Evolutionary conservation across 768 basidiomycete genomes (phyloP).

Genomic region (Tephrocybe sp.): DNA sequence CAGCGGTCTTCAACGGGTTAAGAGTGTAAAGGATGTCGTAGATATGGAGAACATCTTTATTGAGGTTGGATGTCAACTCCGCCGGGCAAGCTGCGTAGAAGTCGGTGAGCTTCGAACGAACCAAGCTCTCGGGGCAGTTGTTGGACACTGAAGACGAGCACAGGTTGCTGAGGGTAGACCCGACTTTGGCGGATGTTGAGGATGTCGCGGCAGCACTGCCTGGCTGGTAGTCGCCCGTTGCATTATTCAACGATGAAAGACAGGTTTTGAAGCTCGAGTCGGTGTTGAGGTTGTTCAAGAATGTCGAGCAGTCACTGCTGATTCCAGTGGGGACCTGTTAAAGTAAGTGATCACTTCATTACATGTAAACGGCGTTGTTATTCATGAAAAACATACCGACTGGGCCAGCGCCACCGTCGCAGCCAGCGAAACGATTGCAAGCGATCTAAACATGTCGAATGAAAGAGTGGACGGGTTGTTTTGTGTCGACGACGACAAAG

Average conservation of each 20-base stretch:
- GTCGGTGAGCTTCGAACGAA: conserved; percentile 60
- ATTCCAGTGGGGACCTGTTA: conserved; percentile 63
- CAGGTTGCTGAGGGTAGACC: conserved; percentile 49
- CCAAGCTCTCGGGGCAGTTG: conserved; percentile 54
- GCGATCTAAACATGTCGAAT: conserved; percentile 48
- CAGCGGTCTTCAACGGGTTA: conserved; percentile 58
- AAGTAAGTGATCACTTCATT: conserved; percentile 37
- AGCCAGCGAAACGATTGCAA: conserved; percentile 52
- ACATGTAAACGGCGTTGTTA: conserved; percentile 3
- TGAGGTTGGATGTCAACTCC: conserved; percentile 63
- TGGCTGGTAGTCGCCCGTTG: conserved; percentile 56
- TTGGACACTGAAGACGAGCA: conserved; percentile 48
- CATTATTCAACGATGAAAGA: conserved; percentile 58
- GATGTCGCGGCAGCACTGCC: conserved; percentile 39
- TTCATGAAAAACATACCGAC: conserved; percentile 32
- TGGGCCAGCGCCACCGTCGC: conserved; percentile 53
- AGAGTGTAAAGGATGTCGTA: conserved; percentile 86
- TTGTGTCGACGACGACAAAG: conserved; percentile 37
- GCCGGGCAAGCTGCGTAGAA: conserved; percentile 71
- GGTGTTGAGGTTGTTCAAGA: conserved; percentile 62
- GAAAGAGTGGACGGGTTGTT: conserved; percentile 52
- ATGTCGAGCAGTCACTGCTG: conserved; percentile 51
- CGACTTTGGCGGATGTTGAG: conserved; percentile 44
- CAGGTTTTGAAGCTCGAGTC: conserved; percentile 60
- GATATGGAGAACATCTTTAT: conserved; percentile 49